Base-by-base conservation (phyloP, 495 filamentous ascomycete genomes). In the Podospora bellae-mahoneyi region DNA sequence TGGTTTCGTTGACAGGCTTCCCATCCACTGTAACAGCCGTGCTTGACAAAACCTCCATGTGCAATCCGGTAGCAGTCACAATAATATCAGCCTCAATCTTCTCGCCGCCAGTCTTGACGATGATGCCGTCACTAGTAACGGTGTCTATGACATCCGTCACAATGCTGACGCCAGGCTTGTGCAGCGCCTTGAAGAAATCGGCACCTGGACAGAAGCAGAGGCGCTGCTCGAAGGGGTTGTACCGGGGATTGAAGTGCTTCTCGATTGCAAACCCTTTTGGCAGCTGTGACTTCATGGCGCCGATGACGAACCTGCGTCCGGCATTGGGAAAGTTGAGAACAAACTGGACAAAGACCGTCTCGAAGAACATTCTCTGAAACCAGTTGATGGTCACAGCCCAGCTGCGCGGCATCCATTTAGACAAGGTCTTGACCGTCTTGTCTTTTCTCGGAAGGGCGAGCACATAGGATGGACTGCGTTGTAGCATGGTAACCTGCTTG, bases 151-250 rank as follows among this genome's bases (percentile, higher is more conserved):
- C 83, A 54, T 87, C 90, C 0, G 91, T 94, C 5, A 86, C 84
- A n/a, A 94, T 79, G 56, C 84, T 79, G 2, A 84, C 84, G 65
- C 87, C 86, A 23, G 86, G 85, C 0, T 72, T 74, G 28, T 82
- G 84, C 4, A 95, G 78, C 4, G 84, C 77, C 32, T 82, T 73
- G 82, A 87, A 94, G 77, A 93, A 92, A 76, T 94, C 91, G 0
- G 84, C 89, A 70, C 90, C 86, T 0, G 91, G 91, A 20, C 84
- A 86, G 56, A 91, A 76, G 70, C 91, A 92, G 0, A 94, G 76
- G 0, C 92, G 86, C 74, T 95, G 91, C 26, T 92, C 84, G 83
- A 89, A 93, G 5, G 89, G 89, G 60, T 85, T 83, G 72, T 95
- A 95, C 16, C 71, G 69, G 0, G 92, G 92, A 28, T 84, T 84